phyloP scores from a whole-genome alignment of 208 protist genomes.

The Leptomonas pyrrhocoris region DNA sequence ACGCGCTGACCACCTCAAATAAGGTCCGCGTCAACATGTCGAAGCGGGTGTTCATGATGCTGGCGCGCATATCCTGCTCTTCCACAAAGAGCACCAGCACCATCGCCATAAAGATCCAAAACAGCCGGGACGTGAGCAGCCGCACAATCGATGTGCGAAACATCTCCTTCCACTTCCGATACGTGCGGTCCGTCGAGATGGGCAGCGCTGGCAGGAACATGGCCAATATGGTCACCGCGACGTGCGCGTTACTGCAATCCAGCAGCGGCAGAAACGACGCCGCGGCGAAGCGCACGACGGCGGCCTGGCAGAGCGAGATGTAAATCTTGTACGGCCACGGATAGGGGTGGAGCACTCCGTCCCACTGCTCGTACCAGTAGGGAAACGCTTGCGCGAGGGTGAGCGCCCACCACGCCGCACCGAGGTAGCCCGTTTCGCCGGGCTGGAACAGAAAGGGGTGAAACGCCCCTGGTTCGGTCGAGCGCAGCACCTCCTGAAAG shows the following conservation, averaged over 20 bases:
- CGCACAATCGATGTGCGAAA: conserved; percentile 68
- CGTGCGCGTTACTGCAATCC: conserved; percentile 74
- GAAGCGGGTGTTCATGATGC: conserved; percentile 46
- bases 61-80: conserved; percentile 34
- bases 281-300: conserved; percentile 70
- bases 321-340: conserved; percentile 66
- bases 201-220: conserved; percentile 84
- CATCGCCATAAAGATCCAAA: conserved; percentile 76
- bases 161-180: conserved; percentile 77
- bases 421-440: conserved; percentile 59
- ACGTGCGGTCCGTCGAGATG: conserved; percentile 75
- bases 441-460: conserved; percentile 75
- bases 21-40: conserved; percentile 76
- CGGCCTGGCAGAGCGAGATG: conserved; percentile 72
- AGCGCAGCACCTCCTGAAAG: conserved; percentile 59
- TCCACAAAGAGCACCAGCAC: conserved; percentile 63
- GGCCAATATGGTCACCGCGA: conserved; percentile 72
- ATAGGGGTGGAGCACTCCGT: conserved; percentile 45
- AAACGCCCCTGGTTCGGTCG: conserved; percentile 53
- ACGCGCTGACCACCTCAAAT: conserved; percentile 83
- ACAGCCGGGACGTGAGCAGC: conserved; percentile 75
- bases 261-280: conserved; percentile 65
- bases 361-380: conserved; percentile 79
- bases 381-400: conserved; percentile 60
- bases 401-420: conserved; percentile 54